Conservation (phyloP, 305 asterid genomes). For the Euphrasia arctica region DNA sequence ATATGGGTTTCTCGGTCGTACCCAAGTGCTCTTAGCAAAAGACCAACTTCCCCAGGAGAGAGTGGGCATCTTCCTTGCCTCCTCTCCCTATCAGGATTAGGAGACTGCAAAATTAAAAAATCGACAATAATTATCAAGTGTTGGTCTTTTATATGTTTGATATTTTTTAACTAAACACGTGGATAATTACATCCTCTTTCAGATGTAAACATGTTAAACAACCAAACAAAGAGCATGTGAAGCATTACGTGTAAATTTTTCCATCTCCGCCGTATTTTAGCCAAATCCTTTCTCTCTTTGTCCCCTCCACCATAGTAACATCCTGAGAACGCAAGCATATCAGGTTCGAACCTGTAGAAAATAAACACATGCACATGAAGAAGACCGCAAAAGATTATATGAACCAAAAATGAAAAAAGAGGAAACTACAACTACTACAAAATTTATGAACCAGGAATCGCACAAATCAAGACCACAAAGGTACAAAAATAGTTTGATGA, state of each 20-base stretch:
- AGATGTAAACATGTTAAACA: conserved; percentile 16
- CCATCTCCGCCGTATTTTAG: conserved; percentile 89
- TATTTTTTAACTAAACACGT: not conserved
- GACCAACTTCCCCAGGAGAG: conserved; percentile 96
- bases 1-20: conserved; percentile 71
- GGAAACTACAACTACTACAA: conserved; percentile 10
- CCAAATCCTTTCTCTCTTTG: conserved; percentile 80
- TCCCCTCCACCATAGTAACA: conserved; percentile 98
- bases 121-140: conserved; percentile 18
- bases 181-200: conserved; percentile 8
- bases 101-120: conserved; percentile 46
- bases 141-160: not conserved
- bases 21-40: conserved; percentile 90
- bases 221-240: conserved; percentile 18
- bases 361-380: conserved; percentile 24
- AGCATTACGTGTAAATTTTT: conserved; percentile 74
- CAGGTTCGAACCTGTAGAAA: conserved; percentile 89
- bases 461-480: no score
- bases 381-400: conserved; percentile 20
- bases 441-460: no score
- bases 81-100: conserved; percentile 87
- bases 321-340: conserved; percentile 99
- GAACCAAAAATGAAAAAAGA: conserved; percentile 9
- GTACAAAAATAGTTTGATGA: not conserved
- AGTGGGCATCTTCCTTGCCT: conserved; percentile 98